These are phyloP conservation scores for Fusarium incarnatum DNA, from an alignment of 2,329 filamentous ascomycete species.

Conservation along the genomic window DNA sequence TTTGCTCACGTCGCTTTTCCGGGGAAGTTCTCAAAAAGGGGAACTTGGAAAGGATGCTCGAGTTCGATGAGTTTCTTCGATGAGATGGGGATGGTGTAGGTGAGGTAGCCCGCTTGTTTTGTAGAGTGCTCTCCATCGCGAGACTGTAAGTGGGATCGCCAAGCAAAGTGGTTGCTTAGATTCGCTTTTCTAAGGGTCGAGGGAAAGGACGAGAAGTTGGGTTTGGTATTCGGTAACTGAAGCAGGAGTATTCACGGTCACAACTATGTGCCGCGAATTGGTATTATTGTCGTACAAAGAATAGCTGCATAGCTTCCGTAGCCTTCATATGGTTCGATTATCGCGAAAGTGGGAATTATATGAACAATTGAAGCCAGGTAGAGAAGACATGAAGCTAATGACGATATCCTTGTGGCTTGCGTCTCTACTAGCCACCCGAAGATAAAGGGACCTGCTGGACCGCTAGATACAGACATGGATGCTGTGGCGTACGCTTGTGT, in stretches of 20 bases:
- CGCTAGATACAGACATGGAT: conserved; percentile 24
- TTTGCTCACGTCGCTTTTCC: conserved; percentile 48
- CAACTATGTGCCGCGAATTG: conserved; percentile 10
- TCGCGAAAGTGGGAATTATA: background rate
- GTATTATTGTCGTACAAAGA: background rate
- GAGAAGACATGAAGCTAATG: conserved; percentile 28
- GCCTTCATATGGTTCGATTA: background rate
- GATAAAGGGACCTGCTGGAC: background rate
- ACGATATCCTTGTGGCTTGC: conserved; percentile 31
- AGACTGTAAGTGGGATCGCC: background rate
- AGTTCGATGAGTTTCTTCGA: conserved; percentile 66
- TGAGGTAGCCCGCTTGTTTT: conserved; percentile 23
- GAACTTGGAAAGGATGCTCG: conserved; percentile 75
- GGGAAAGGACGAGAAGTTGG: background rate
- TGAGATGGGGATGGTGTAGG: conserved; percentile 38
- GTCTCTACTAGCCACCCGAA: conserved; percentile 11
- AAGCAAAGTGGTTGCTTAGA: background rate
- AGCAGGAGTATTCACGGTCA: conserved; percentile 9
- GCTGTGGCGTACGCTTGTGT: conserved; percentile 28
- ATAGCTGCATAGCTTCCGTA: conserved; percentile 13
- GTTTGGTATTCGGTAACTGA: background rate
- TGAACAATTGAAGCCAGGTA: conserved; percentile 25
- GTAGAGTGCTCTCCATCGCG: conserved; percentile 31
- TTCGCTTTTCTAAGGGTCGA: conserved; percentile 13
- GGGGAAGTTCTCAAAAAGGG: conserved; percentile 70